A percentile compares a stretch with the other conserved stretches of the same genome.
Evolutionary conservation across 805 yeast genomes (phyloP).

Genomic region (Candida sanyiensis): DNA sequence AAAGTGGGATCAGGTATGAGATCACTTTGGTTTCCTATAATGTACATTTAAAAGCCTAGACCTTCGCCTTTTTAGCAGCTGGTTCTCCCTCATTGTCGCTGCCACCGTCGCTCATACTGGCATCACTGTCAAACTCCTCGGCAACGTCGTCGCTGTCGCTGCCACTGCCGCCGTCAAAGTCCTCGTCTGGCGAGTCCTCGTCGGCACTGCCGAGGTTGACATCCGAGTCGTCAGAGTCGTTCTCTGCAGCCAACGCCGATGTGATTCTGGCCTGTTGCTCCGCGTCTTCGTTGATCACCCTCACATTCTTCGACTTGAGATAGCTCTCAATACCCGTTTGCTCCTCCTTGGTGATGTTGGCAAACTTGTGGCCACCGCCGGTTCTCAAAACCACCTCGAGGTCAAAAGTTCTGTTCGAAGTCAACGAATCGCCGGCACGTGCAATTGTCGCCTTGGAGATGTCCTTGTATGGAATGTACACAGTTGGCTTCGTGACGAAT

Average conservation of each 20-base stretch:
- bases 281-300: slow-evolving; percentile 83
- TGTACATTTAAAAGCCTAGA: too few species aligned
- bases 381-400: slow-evolving; percentile 69
- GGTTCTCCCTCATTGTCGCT: slow-evolving; percentile 27
- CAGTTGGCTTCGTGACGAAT: slow-evolving; percentile 90
- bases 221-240: slow-evolving; percentile 40
- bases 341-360: slow-evolving; percentile 85
- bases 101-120: slow-evolving; percentile 16
- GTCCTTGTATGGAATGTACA: slow-evolving; percentile 83
- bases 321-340: slow-evolving; percentile 73
- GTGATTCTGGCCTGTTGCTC: slow-evolving; percentile 79
- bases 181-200: slow-evolving; percentile 79
- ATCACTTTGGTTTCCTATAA: too few species aligned
- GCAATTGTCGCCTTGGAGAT: slow-evolving; percentile 74
- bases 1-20: too few species aligned
- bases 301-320: slow-evolving; percentile 69
- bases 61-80: slow-evolving; percentile 34
- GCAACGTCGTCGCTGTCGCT: slow-evolving; percentile 51
- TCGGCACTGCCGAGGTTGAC: slow-evolving; percentile 70
- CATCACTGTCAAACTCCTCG: slow-evolving; percentile 27
- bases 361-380: slow-evolving; percentile 72
- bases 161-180: slow-evolving; percentile 60
- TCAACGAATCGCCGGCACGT: slow-evolving; percentile 75
- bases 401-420: slow-evolving; percentile 86
- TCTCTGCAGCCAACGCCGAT: slow-evolving; percentile 63